Percentiles rank a stretch among this genome's conserved stretches.
Conservation (phyloP, 1,284 basidiomycete genomes). For the Microbotryum intermedium region DNA sequence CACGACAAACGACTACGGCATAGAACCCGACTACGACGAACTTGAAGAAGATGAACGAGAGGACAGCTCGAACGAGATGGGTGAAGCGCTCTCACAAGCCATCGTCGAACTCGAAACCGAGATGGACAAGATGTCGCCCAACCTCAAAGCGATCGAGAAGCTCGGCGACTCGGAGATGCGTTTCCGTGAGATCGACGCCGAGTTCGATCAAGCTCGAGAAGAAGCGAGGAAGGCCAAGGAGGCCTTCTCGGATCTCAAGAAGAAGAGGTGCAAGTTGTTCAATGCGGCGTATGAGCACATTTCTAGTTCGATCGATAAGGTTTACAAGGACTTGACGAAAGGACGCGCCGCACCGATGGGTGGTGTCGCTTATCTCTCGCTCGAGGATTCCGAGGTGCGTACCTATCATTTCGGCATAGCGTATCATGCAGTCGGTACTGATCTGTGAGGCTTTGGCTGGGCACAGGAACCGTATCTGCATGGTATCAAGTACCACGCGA, state of each 20-base stretch:
- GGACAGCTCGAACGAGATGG: slow-evolving; percentile 58
- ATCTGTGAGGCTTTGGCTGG: not conserved
- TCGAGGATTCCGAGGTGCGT: slow-evolving; percentile 86
- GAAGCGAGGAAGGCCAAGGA: slow-evolving; percentile 83
- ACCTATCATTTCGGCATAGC: not conserved
- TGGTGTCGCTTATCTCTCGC: slow-evolving; percentile 87
- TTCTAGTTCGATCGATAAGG: slow-evolving; percentile 81
- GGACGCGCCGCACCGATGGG: slow-evolving; percentile 86
- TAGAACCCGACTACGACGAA: slow-evolving; percentile 76
- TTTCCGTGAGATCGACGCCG: slow-evolving; percentile 48
- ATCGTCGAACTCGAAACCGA: slow-evolving; percentile 66
- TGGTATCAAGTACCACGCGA: slow-evolving; percentile 96
- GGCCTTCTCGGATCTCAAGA: slow-evolving; percentile 79
- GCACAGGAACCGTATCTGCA: slow-evolving; percentile 86
- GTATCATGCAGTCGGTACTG: not conserved
- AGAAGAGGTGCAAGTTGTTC: slow-evolving; percentile 76
- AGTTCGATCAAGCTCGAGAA: slow-evolving; percentile 52
- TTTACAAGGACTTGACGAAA: slow-evolving; percentile 97
- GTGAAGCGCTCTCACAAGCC: slow-evolving; percentile 66
- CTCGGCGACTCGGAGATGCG: slow-evolving; percentile 81
- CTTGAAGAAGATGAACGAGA: slow-evolving; percentile 76
- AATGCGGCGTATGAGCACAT: slow-evolving; percentile 96
- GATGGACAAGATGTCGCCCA: slow-evolving; percentile 90
- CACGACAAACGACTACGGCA: slow-evolving; percentile 69
- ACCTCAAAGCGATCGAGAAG: slow-evolving; percentile 91